Percentiles rank a stretch among this genome's conserved stretches.
phyloP scores from a whole-genome alignment of 2,329 filamentous ascomycete genomes.

The Fonsecaea erecta region DNA sequence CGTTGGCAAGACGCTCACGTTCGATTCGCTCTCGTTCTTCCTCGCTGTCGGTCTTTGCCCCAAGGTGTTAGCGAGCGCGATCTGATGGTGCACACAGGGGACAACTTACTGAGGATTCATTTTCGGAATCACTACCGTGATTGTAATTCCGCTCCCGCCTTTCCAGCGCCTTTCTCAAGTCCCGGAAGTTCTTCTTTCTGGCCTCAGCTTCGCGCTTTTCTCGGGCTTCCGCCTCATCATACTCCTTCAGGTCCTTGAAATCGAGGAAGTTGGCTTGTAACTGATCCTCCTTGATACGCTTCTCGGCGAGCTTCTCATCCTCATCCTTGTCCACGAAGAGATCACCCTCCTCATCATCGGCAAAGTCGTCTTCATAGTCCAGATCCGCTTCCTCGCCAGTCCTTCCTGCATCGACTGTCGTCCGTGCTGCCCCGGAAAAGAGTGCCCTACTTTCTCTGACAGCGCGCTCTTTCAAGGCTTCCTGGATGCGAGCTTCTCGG shows the following conservation, averaged over 20 bases:
- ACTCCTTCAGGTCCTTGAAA: conserved; percentile 70
- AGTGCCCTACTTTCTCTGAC: conserved; percentile 52
- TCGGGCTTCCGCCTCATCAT: conserved; percentile 70
- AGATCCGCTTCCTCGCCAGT: conserved; percentile 64
- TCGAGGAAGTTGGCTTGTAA: conserved; percentile 88
- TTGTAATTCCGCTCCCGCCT: conserved; percentile 86
- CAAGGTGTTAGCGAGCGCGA: conserved; percentile 36
- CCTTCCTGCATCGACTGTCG: conserved; percentile 22
- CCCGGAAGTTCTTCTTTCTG: conserved; percentile 73
- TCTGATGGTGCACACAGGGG: conserved; percentile 40
- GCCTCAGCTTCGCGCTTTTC: conserved; percentile 68
- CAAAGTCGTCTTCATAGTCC: conserved; percentile 76
- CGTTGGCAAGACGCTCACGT: conserved; percentile 57
- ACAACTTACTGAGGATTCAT: conserved; percentile 56
- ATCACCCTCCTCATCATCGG: conserved; percentile 82
- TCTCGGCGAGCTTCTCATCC: conserved; percentile 72
- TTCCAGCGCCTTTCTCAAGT: conserved; percentile 77
- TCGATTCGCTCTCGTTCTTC: conserved; percentile 60
- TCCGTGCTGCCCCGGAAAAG: conserved; percentile 44
- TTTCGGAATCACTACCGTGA: conserved; percentile 73
- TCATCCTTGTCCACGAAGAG: conserved; percentile 78
- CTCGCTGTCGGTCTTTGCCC: conserved; percentile 54
- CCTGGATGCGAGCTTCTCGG: conserved; percentile 57
- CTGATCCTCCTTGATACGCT: conserved; percentile 77
- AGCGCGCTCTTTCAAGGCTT: conserved; percentile 64